A percentile compares a stretch with the other conserved stretches of the same genome.
Conservation (phyloP, 768 basidiomycete species). For the Rubroboletus pulcherrimus region DNA sequence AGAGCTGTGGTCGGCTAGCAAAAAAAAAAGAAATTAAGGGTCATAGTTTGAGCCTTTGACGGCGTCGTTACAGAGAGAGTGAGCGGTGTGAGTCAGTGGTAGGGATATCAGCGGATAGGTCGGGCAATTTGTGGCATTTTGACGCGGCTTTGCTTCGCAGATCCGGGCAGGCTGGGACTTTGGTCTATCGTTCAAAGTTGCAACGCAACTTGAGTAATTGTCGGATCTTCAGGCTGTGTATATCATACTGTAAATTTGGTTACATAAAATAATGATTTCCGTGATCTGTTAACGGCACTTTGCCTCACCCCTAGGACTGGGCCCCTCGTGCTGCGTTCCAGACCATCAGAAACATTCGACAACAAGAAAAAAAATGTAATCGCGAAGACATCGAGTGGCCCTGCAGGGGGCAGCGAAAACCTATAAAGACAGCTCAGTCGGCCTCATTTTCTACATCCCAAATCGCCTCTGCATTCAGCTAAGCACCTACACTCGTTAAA, state of each 20-base stretch:
- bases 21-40: too few species aligned
- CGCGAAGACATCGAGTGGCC: background rate
- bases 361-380: background rate
- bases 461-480: background rate
- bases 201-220: background rate
- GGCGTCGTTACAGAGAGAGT: too few species aligned
- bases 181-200: background rate
- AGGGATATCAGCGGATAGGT: too few species aligned
- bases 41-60: too few species aligned
- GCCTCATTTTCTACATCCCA: background rate
- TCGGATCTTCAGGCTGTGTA: background rate
- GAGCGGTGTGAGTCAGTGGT: too few species aligned
- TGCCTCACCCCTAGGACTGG: background rate
- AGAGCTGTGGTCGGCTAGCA: too few species aligned
- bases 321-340: slow-evolving; percentile 3
- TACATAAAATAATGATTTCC: background rate
- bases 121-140: too few species aligned
- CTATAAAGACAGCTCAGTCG: slow-evolving; percentile 6
- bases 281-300: slow-evolving; percentile 2
- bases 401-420: background rate
- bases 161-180: too few species aligned
- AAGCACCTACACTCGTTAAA: slow-evolving; percentile 6
- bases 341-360: slow-evolving; percentile 1
- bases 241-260: background rate
- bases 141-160: too few species aligned